Base-by-base conservation (phyloP, 1,284 basidiomycete species). In the Rhodotorula sp. region DNA sequence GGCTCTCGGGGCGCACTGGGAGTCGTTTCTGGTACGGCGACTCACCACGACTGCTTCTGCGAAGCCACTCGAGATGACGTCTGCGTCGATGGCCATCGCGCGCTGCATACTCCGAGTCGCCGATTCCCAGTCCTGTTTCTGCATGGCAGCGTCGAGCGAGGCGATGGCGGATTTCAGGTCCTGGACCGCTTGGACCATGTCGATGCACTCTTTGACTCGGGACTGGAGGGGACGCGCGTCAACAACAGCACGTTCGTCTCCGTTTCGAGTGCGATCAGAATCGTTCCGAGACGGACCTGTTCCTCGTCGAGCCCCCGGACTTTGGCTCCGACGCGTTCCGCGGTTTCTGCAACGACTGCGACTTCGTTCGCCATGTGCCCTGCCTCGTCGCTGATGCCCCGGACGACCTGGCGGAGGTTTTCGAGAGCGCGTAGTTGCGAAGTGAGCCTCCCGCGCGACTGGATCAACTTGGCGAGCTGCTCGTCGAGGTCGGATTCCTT, bases 91-190 rank as follows among this genome's bases (percentile, higher is more conserved):
- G 1, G 89, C 85, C 89, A 95, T 94, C 1, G 94, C 96, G 47
- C 92, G 85, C 26, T 91, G 88, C 81, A 95, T 97, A 79, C 94
- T 90, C 73, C 92, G 86, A 1, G 93, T 90, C 1, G 96, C 96
- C 21, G 91, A 88, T 80, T 98, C 96, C 95, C 96, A 99, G 80
- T 99, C 97, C 75, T 90, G 87, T 68, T 85, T 85, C 52, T 92
- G 90, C 52, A 98, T 94, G 8, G 92, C 87, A 1, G 85, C 81
- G 71, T 90, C 88, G 14, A 97, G 85, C 23, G 88, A 88, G 46
- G 87, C 83, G 34, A 99, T 84, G 0, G 94, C 93, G 16, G 89
- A 88, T 92, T 80, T 79, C 64, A 80, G 75, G 31, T 80, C 79
- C 39, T 79, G 77, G 2, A 79, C 79, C 10, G 78, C 76, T 67